Evolutionary conservation across 768 basidiomycete genomes (phyloP).

Genomic region (Suillus weaverae): DNA sequence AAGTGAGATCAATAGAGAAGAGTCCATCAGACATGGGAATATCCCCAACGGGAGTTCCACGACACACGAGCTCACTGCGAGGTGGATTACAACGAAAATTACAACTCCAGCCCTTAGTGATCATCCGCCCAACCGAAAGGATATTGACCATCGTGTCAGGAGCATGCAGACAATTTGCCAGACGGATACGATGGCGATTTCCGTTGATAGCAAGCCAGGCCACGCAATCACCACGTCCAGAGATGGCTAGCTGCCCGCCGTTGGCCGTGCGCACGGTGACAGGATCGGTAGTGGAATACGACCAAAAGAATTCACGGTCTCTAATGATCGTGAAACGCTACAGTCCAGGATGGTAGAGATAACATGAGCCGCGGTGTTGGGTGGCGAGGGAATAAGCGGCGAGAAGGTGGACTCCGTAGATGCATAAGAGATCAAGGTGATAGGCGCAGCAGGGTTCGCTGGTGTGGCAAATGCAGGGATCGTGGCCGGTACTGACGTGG

Average conservation of each 20-base stretch:
- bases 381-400: background rate
- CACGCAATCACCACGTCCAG: background rate
- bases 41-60: background rate
- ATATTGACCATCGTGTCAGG: background rate
- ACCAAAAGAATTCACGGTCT: background rate
- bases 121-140: background rate
- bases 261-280: background rate
- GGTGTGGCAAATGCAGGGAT: background rate
- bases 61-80: background rate
- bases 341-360: background rate
- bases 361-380: background rate
- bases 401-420: background rate
- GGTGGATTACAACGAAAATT: background rate
- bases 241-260: background rate
- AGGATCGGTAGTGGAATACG: background rate
- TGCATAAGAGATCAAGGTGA: background rate
- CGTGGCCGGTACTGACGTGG: background rate
- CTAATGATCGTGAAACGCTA: background rate
- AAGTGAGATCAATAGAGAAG: background rate
- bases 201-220: background rate
- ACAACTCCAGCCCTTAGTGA: background rate
- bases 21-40: background rate
- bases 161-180: constrained; percentile 1
- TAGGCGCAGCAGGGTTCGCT: background rate
- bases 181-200: background rate